Evolutionary conservation across 208 protist genomes (phyloP).

Genomic region (Endotrypanum monterogeii): DNA sequence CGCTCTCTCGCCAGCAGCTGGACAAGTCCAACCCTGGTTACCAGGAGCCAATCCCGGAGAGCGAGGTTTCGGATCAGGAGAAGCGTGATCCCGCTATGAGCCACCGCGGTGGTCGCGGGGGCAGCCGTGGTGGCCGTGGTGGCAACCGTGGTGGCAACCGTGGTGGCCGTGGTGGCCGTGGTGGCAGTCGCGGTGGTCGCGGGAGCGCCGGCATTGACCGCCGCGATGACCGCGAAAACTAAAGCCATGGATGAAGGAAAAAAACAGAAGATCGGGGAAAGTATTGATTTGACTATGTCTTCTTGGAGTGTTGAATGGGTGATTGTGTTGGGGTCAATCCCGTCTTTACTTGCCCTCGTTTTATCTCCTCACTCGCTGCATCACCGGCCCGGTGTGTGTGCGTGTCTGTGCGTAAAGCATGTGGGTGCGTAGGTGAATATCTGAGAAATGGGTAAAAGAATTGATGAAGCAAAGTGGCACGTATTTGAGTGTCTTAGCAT

Average conservation of each 20-base stretch:
- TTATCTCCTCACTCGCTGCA: background rate
- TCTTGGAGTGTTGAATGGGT: background rate
- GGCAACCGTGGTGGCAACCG: slow-evolving; percentile 34
- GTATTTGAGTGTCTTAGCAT: background rate
- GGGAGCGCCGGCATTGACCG: slow-evolving; percentile 36
- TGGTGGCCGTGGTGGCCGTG: slow-evolving; percentile 27
- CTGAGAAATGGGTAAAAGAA: background rate
- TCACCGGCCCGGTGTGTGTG: background rate
- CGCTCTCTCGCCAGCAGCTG: slow-evolving; percentile 84
- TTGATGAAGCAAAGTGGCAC: background rate
- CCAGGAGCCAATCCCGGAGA: slow-evolving; percentile 88
- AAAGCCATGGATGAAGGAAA: background rate
- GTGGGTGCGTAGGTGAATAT: background rate
- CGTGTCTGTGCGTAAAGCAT: background rate
- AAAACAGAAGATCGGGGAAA: background rate
- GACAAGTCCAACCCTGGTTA: slow-evolving; percentile 89
- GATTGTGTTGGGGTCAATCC: background rate
- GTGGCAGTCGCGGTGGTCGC: slow-evolving; percentile 34
- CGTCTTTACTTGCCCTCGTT: background rate
- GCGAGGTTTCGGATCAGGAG: slow-evolving; percentile 89
- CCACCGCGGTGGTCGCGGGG: slow-evolving; percentile 39
- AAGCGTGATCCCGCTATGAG: slow-evolving; percentile 46
- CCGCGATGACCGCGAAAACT: slow-evolving; percentile 26
- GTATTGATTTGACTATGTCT: background rate
- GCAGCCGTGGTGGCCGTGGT: slow-evolving; percentile 37